phyloP scores from a whole-genome alignment of 352 stramenopile genomes.

The Phytophthora sojae region DNA sequence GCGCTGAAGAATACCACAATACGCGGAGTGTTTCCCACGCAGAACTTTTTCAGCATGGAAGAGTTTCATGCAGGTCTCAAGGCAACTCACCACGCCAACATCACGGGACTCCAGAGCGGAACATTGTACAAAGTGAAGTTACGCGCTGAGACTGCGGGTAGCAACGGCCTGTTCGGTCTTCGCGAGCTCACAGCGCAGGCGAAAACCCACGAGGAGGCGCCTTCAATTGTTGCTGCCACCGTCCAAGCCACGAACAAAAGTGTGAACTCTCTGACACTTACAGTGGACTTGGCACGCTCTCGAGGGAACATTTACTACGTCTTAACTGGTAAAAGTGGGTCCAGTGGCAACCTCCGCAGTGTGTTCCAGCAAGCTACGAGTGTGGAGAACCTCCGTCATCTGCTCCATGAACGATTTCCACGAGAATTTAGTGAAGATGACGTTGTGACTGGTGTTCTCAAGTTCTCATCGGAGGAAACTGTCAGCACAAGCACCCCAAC shows the following conservation, averaged over 20 bases:
- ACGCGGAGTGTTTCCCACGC: slow-evolving; percentile 39
- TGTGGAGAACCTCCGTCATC: slow-evolving; percentile 34
- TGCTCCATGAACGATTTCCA: slow-evolving; percentile 32
- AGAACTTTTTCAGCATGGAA: slow-evolving; percentile 49
- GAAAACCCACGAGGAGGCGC: slow-evolving; percentile 59
- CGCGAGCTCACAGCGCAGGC: slow-evolving; percentile 29
- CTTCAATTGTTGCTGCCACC: slow-evolving; percentile 45
- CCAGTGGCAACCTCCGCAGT: slow-evolving; percentile 25
- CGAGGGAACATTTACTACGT: slow-evolving; percentile 69
- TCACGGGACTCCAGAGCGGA: slow-evolving; percentile 52
- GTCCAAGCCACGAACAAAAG: slow-evolving; percentile 53
- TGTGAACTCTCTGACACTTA: slow-evolving; percentile 54
- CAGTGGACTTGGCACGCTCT: slow-evolving; percentile 45
- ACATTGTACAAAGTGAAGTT: slow-evolving; percentile 58
- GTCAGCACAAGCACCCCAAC: slow-evolving; percentile 2
- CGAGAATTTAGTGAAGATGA: slow-evolving; percentile 7
- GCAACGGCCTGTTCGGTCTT: slow-evolving; percentile 59
- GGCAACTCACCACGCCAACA: slow-evolving; percentile 39
- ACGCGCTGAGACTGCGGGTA: slow-evolving; percentile 57
- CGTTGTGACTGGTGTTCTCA: slow-evolving; percentile 25
- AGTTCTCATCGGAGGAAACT: slow-evolving; percentile 23
- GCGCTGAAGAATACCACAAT: slow-evolving; percentile 21
- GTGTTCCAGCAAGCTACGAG: slow-evolving; percentile 45
- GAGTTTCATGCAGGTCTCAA: slow-evolving; percentile 36
- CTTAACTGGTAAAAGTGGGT: slow-evolving; percentile 12